Conservation (phyloP, 2,329 filamentous ascomycete species). For the Talaromyces sp. region DNA sequence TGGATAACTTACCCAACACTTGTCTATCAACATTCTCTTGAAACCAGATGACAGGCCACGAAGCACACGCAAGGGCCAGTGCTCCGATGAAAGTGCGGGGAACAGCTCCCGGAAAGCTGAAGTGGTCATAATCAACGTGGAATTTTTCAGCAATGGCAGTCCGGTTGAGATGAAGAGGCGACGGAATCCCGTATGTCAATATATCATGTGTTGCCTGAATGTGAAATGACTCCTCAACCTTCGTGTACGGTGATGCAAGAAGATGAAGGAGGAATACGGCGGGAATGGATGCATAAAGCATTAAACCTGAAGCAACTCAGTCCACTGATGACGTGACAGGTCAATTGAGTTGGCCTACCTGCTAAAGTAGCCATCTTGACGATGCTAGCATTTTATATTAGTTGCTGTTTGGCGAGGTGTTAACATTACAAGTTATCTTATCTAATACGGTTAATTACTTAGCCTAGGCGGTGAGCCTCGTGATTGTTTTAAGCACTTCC, state of each 20-base stretch:
- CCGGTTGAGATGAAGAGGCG: background rate
- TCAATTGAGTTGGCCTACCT: slow-evolving; percentile 5
- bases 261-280: slow-evolving; percentile 66
- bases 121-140: slow-evolving; percentile 75
- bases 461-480: no score
- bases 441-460: no score
- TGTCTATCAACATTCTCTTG: slow-evolving; percentile 58
- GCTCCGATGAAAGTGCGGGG: slow-evolving; percentile 87
- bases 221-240: slow-evolving; percentile 98
- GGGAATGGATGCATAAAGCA: slow-evolving; percentile 56
- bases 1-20: slow-evolving; percentile 47
- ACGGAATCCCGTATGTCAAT: slow-evolving; percentile 71
- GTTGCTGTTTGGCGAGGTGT: background rate
- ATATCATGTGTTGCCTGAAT: slow-evolving; percentile 93
- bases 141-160: slow-evolving; percentile 27
- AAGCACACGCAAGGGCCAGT: slow-evolving; percentile 68
- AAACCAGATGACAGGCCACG: slow-evolving; percentile 62
- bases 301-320: background rate
- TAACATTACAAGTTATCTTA: background rate
- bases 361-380: slow-evolving; percentile 17
- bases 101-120: slow-evolving; percentile 84
- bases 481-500: no score
- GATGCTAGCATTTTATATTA: background rate
- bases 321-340: background rate
- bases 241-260: slow-evolving; percentile 77